Base-by-base conservation (phyloP, 805 yeast species). In the Saccharomycopsis sp. region DNA sequence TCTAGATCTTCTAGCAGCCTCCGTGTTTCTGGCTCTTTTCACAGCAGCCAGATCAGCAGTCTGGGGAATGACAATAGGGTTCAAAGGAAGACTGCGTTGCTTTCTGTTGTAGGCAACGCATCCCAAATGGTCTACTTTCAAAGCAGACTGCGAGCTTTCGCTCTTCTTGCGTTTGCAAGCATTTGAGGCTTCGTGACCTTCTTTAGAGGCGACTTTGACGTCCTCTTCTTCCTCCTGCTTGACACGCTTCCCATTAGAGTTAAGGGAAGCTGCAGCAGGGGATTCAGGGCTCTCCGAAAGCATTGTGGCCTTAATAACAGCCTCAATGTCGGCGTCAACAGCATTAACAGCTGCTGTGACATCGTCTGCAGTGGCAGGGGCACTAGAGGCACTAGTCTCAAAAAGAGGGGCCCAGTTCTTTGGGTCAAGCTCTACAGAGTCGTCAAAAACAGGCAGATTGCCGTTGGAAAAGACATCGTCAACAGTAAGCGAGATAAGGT, bases 1-100 rank as follows among this genome's bases (percentile, higher is more conserved):
- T 67, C 97, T 79, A 24, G 97, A 90, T 68, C 97, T 82, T 72
- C 97, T 84, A 5, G 97, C 97, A 64, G 98, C 97, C 70, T 91
- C 97, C 53, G 84, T 92, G 79, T 94, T 92, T 73, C 92, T 85
- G 7, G 98, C 98, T 70, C 98, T 85, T 76, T 92, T 92, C 66
- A 87, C 71, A 51, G 89, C 81, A 58, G 79, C 80, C n/a, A 85
- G 81, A 70, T 91, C 96, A 53, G 70, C 73, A 24, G 75, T 70
- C 51, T 79, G 80, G 34, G 81, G 77, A 51, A 75, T 61, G 52
- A 80, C 79, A 57, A 91, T 78, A 8, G 96, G 96, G 64, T 78
- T 75, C 71, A 90, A 77, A 7, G 96, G 95, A 59, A 75, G 73
- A 29, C 80, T 62, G 66, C 96, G 83, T 64, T 82, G 87, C 76